Evolutionary conservation across 371 early-diverging fungal species (phyloP), one percentile per base, ranked within the genome.

Genomic region (Mucor lusitanicus): DNA sequence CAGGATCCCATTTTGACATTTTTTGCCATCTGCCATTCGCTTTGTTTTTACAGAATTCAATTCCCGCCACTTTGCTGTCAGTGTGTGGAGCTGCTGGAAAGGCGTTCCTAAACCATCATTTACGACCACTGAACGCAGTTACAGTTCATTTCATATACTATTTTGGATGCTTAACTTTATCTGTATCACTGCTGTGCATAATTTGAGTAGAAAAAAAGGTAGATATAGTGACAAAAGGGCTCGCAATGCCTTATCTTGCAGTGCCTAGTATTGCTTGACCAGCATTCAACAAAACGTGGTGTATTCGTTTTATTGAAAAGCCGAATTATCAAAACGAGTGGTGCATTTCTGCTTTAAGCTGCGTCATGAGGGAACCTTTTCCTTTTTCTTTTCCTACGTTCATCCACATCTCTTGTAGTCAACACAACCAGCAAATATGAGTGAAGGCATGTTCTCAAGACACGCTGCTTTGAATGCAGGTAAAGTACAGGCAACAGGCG

Each of bases 401-500:
- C 23, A 44, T n/a, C 39, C 54, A 23, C 59, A 25, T 4, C 15
- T 15, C 5, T 42, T 40, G 40, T 40, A 40, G 13, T 25, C 35
- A 25, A 59, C 13, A 28, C 19, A 6, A 15, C 15, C 15, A 53
- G 13, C 53, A 21, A 13, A 27, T 53, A 81, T 81, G 81, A 78
- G 69, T 58, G 81, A 81, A 54, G 73, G 76, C 35, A 48, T 78
- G 42, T 68, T 77, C 59, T 64, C 77, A 28, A 69, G 68, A 60
- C 78, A 81, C 57, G 72, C 73, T 28, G 70, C 71, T 28, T 35
- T 78, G 46, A 74, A 73, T 65, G 69, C 76, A 68, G 75, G 77
- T 73, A 71, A 55, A n/a, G 17, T 28, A 12, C 1, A 59, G 23
- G 11, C 3, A 23, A 11, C n/a, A 35, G 28, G 23, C 8, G 11